phyloP scores from a whole-genome alignment of 164 flowering plant genomes.

The Pachysandra terminalis region DNA sequence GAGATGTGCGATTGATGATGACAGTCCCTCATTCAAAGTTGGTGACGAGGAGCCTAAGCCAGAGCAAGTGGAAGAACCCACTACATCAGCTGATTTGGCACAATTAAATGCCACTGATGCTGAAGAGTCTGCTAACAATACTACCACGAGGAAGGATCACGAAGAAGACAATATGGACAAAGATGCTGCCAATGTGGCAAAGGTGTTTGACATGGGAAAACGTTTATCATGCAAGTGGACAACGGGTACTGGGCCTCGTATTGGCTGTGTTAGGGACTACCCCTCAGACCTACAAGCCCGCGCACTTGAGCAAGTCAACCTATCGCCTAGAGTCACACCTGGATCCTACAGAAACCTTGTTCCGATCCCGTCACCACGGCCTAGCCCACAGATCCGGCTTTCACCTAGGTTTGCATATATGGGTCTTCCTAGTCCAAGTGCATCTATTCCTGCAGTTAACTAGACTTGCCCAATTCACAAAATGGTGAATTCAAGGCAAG shows the following conservation, averaged over 20 bases:
- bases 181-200: conserved; percentile 9
- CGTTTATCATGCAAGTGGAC: conserved; percentile 76
- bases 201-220: conserved; percentile 32
- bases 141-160: not conserved
- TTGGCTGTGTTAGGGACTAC: conserved; percentile 82
- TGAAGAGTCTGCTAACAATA: not conserved
- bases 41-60: not conserved
- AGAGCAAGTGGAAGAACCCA: not conserved
- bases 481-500: not conserved
- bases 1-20: conserved; percentile 42
- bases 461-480: not conserved
- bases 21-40: conserved; percentile 8
- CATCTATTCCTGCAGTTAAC: conserved; percentile 14
- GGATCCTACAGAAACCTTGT: conserved; percentile 19
- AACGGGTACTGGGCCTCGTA: conserved; percentile 76
- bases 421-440: conserved; percentile 78
- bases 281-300: conserved; percentile 59
- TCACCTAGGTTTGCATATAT: conserved; percentile 80
- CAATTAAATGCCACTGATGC: not conserved
- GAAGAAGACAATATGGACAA: not conserved
- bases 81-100: not conserved
- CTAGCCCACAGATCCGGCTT: conserved; percentile 60
- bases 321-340: conserved; percentile 49
- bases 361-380: conserved; percentile 83
- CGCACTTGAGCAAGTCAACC: conserved; percentile 76